Evolutionary conservation across 1,284 basidiomycete species (phyloP), one percentile per base, ranked within the genome.

Genomic region (Ganoderma resinaceum): DNA sequence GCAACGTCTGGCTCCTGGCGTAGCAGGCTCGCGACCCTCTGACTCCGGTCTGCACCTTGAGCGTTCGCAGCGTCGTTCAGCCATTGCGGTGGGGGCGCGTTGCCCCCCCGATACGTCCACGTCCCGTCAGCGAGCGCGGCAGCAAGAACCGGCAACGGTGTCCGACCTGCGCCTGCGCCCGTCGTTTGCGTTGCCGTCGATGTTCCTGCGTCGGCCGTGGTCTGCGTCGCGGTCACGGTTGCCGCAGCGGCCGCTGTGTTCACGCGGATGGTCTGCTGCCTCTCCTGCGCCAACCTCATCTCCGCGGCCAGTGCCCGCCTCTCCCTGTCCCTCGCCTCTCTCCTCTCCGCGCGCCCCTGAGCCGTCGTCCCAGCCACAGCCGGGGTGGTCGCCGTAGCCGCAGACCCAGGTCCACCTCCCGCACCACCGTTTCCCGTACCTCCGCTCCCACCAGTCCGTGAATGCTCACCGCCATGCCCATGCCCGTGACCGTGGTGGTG

Each of bases 281-380:
- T 40, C 61, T 70, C 68, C n/a, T 46, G 58, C 42, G 65, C 59
- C 38, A 63, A 52, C 60, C 66, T 62, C 40, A 61, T 62, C 64
- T 75, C 71, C 49, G 63, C 68, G 14, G 72, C 72, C 18, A 66
- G 43, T 43, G 72, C 72, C 49, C 68, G 66, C 49, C 76, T 61
- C 33, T 75, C 75, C 42, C 75, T 73, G 57, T 78, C 77, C 9
- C 77, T 74, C 20, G 73, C 73, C 38, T 76, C 76, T 18, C 77
- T 64, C 29, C 77, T 67, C 65, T 77, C 77, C 20, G 71, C 70
- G 16, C 77, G 74, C 0, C 67, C 74, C 12, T 38, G 37, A 38
- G 67, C 65, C 18, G 70, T 64, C 3, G 67, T 68, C 40, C 66
- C 58, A 2, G 26, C 14, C 12, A 42, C 70, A 16, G 60, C 18